Percentiles rank a stretch among this genome's conserved stretches.
Evolutionary conservation across 2,329 filamentous ascomycete genomes (phyloP).

Genomic region (Colletotrichum nymphaeae): DNA sequence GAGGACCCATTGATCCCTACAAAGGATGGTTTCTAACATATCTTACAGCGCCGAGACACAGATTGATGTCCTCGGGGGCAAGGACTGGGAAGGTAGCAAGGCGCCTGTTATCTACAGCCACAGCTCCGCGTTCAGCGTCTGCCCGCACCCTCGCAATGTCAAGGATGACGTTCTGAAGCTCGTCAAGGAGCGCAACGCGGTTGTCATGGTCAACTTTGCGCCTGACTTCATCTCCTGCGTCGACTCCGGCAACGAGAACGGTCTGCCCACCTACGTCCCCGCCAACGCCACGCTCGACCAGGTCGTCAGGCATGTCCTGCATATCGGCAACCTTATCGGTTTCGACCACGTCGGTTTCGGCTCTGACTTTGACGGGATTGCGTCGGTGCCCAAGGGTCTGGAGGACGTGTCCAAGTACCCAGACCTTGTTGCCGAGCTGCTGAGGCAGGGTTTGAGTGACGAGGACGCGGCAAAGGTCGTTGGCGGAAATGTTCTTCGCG

Average conservation of each 20-base stretch:
- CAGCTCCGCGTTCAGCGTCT: constrained; percentile 82
- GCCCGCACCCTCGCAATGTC: constrained; percentile 91
- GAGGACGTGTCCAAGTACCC: constrained; percentile 90
- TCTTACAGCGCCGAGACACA: constrained; percentile 79
- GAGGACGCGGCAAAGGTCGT: constrained; percentile 79
- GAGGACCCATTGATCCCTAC: background rate
- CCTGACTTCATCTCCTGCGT: constrained; percentile 86
- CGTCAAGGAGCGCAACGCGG: constrained; percentile 76
- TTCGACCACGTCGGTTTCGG: constrained; percentile 91
- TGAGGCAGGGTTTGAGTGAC: constrained; percentile 80
- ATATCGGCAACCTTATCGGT: constrained; percentile 86
- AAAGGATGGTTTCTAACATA: constrained; percentile 8
- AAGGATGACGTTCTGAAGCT: constrained; percentile 84
- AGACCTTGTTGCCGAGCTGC: constrained; percentile 78
- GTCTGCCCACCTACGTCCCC: constrained; percentile 75
- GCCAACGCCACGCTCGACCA: constrained; percentile 79
- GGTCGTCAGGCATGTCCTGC: constrained; percentile 81
- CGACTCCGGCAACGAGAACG: constrained; percentile 66
- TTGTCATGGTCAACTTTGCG: constrained; percentile 93
- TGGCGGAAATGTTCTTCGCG: constrained; percentile 83
- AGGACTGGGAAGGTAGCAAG: constrained; percentile 75
- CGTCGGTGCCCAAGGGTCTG: constrained; percentile 74
- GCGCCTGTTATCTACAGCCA: constrained; percentile 93
- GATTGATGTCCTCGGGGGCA: constrained; percentile 80
- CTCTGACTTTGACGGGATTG: constrained; percentile 88